These are phyloP conservation scores for Suillus lakei DNA, from an alignment of 768 basidiomycete species.

Conservation along the genomic window DNA sequence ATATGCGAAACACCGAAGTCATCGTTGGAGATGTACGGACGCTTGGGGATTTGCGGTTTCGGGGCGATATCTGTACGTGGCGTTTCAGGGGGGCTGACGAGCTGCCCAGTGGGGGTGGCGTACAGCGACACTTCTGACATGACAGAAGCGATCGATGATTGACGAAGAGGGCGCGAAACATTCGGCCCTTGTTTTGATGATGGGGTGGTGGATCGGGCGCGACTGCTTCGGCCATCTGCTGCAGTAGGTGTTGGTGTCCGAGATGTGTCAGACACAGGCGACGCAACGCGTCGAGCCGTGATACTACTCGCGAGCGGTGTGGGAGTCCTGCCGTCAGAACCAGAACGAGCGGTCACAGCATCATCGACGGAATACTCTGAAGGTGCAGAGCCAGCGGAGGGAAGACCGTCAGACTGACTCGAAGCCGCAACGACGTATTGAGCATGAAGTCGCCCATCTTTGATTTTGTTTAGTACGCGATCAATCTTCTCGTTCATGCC, in stretches of 20 bases:
- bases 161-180: conserved; percentile 43
- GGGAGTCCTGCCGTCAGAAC: conserved; percentile 32
- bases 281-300: conserved; percentile 22
- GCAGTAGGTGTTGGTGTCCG: conserved; percentile 34
- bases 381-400: conserved; percentile 37
- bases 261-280: conserved; percentile 28
- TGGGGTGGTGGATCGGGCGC: conserved; percentile 31
- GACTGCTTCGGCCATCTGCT: conserved; percentile 14
- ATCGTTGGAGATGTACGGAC: conserved; percentile 63
- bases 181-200: conserved; percentile 33
- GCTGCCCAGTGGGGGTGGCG: conserved; percentile 45
- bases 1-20: conserved; percentile 88
- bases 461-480: conserved; percentile 76
- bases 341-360: conserved; percentile 12
- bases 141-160: conserved; percentile 77
- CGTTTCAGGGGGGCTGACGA: conserved; percentile 27
- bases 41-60: conserved; percentile 45
- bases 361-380: conserved; percentile 63
- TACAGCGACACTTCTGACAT: conserved; percentile 62
- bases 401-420: conserved; percentile 27
- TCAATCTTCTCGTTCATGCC: conserved; percentile 72
- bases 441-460: conserved; percentile 56
- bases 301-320: conserved; percentile 27
- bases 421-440: conserved; percentile 23
- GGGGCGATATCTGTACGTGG: conserved; percentile 25